These are phyloP conservation scores for Neurospora sublineolata DNA, from an alignment of 495 filamentous ascomycete species.

Conservation along the genomic window DNA sequence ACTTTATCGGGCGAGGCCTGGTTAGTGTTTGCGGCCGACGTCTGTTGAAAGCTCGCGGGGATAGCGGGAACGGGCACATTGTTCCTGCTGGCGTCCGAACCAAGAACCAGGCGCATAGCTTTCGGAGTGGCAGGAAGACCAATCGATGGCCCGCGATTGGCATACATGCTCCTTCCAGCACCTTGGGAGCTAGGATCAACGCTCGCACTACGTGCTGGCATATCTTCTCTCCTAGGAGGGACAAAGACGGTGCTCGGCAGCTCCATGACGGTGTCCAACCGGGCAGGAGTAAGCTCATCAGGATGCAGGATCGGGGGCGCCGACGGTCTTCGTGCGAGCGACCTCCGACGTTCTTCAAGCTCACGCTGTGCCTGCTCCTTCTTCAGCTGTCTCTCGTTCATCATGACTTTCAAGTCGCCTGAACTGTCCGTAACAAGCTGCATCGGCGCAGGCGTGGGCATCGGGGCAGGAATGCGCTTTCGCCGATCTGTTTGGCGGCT, in stretches of 20 bases:
- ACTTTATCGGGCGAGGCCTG: slow-evolving; percentile 10
- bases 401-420: slow-evolving; percentile 33
- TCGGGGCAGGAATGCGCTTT: slow-evolving; percentile 8
- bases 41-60: slow-evolving; percentile 38
- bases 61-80: slow-evolving; percentile 58
- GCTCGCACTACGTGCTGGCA: slow-evolving; percentile 35
- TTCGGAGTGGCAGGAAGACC: slow-evolving; percentile 75
- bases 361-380: slow-evolving; percentile 75
- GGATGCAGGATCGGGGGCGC: slow-evolving; percentile 72
- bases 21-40: slow-evolving; percentile 17
- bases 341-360: slow-evolving; percentile 75
- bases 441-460: slow-evolving; percentile 22
- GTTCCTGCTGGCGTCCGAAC: slow-evolving; percentile 40
- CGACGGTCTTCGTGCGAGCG: slow-evolving; percentile 65
- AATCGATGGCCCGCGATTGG: slow-evolving; percentile 31
- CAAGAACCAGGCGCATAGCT: slow-evolving; percentile 72
- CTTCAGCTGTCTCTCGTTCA: slow-evolving; percentile 44
- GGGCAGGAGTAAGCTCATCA: slow-evolving; percentile 42
- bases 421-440: slow-evolving; percentile 19
- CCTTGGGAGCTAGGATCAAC: slow-evolving; percentile 22
- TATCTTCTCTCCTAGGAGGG: slow-evolving; percentile 23
- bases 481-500: slow-evolving; percentile 27
- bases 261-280: slow-evolving; percentile 8
- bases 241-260: slow-evolving; percentile 24
- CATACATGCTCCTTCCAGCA: slow-evolving; percentile 32